Evolutionary conservation across 257 asterid genomes (phyloP).

Genomic region (Misopates orontium): DNA sequence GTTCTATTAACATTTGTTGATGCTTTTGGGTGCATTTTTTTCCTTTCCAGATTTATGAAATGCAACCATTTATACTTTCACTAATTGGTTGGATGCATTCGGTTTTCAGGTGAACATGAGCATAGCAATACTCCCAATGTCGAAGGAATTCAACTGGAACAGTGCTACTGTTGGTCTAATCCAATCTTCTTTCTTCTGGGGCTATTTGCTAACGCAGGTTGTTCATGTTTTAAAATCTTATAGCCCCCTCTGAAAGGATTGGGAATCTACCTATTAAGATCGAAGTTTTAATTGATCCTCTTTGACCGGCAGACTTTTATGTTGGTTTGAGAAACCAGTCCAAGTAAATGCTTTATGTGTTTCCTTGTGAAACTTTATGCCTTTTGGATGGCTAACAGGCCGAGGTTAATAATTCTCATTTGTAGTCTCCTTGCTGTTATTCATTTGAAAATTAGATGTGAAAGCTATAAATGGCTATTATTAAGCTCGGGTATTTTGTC

Average conservation of each 20-base stretch:
- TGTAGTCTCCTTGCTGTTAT: background rate
- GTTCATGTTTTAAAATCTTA: constrained; percentile 24
- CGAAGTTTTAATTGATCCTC: constrained; percentile 11
- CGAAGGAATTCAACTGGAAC: constrained; percentile 96
- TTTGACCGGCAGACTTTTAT: constrained; percentile 2
- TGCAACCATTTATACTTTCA: constrained; percentile 2
- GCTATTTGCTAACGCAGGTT: constrained; percentile 97
- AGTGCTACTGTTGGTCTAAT: constrained; percentile 96
- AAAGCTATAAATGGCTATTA: too few relatives aligned
- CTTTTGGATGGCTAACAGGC: constrained; percentile 5
- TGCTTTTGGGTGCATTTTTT: constrained; percentile 18
- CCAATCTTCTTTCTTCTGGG: constrained; percentile 99
- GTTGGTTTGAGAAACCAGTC: constrained; percentile 14
- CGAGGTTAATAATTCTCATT: background rate
- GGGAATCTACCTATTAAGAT: constrained; percentile 9
- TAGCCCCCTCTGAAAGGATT: constrained; percentile 17
- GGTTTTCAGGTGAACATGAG: constrained; percentile 92
- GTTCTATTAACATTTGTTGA: too few relatives aligned
- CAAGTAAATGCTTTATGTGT: background rate
- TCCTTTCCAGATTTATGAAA: constrained; percentile 12
- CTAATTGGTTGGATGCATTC: constrained; percentile 19
- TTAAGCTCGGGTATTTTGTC: too few relatives aligned
- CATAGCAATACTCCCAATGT: constrained; percentile 98
- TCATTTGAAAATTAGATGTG: background rate
- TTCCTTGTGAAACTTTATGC: background rate